Base-by-base conservation (phyloP, 768 basidiomycete genomes). In the Tylopilus intermedius region DNA sequence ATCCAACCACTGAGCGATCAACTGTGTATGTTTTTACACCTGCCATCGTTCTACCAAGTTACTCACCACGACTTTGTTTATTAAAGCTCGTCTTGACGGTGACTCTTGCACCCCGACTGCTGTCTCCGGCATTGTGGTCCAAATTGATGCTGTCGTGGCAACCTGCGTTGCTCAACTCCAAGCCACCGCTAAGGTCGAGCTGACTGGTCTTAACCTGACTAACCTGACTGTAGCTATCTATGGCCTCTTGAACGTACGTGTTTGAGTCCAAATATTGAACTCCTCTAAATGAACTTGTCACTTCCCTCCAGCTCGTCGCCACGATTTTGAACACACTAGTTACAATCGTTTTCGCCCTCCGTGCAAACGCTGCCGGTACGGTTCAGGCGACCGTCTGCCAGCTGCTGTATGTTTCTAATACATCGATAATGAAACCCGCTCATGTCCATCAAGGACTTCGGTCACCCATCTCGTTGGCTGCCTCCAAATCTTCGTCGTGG, bases 331-430 rank as follows among this genome's bases (percentile, higher is more conserved):
- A 48, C 11, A 22, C 44, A 1, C 13, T 63, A 42, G 44, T 63
- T 14, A n/a, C 33, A 2, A 41, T 53, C 4, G 43, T 60, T 8
- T 2, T 49, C 5, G 1, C 8, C 8, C 47, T 62, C 2, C 50
- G 51, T 4, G 13, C 3, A 0, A 13, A 21, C 4, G 61, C 55
- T 14, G 41, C 50, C 8, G 55, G 11, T 3, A 47, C 47, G 0
- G 8, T 62, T 14, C 49, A 52, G 39, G 24, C 14, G 8, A 38
- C 30, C 5, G 32, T 63, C 22, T 5, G n/a, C 24, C 41, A 40
- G n/a, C 9, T 63, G 37, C 18, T 63, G 62, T 63, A 48, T 18
- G 61, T 43, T 33, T 27, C 5, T 6, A 15, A 15, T 47, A 11
- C 6, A 2, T 24, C 2, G 4, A 1, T 7, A 2, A 9, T 3